phyloP scores from a whole-genome alignment of 176 grass and related monocot species.

The Aegilops umbellulata region DNA sequence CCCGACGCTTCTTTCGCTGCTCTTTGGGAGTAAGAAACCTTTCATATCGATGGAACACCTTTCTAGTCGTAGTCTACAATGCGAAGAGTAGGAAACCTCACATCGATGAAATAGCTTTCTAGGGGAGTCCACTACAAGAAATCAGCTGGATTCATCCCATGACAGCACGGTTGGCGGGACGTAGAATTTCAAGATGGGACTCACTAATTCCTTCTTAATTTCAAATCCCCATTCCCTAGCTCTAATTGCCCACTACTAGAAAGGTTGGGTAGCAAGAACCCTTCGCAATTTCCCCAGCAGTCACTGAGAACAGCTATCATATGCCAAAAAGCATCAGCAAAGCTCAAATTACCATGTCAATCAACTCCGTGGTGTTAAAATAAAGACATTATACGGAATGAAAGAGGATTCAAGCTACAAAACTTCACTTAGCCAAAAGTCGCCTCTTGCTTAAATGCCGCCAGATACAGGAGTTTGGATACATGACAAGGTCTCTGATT shows the following conservation, averaged over 20 bases:
- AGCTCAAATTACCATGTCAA: not conserved
- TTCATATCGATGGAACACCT: too few species aligned
- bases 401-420: slow-evolving; percentile 9
- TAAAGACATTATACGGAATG: not conserved
- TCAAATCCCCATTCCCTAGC: too few species aligned
- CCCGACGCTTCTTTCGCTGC: slow-evolving; percentile 36
- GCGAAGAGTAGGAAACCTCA: too few species aligned
- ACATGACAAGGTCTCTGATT: slow-evolving; percentile 29
- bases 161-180: too few species aligned
- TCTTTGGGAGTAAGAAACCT: not conserved
- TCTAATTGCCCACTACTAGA: too few species aligned
- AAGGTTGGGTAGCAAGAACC: too few species aligned
- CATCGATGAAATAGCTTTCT: too few species aligned
- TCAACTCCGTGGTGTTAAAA: not conserved
- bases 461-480: slow-evolving; percentile 8
- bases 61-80: too few species aligned
- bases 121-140: too few species aligned
- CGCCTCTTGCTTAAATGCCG: not conserved
- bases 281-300: not conserved
- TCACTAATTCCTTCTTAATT: too few species aligned
- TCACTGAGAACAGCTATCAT: not conserved
- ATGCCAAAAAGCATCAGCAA: not conserved
- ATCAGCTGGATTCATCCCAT: too few species aligned
- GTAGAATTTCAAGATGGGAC: too few species aligned
- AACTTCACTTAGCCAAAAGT: slow-evolving; percentile 23